phyloP scores from a whole-genome alignment of 306 rosid genomes.

The Acacia confusa region DNA sequence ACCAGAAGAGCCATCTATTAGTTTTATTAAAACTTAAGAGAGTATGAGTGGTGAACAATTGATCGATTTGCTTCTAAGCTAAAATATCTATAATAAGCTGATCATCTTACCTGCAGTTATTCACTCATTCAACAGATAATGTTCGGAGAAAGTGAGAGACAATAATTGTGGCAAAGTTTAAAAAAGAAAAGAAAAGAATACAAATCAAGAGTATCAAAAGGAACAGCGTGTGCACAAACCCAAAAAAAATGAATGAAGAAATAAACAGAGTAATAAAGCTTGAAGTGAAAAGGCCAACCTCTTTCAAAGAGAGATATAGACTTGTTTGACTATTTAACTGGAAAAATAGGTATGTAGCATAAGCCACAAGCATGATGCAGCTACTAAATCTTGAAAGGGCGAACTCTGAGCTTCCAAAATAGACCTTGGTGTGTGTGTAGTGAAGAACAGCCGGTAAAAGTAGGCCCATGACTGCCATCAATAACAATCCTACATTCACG shows the following conservation, averaged over 20 bases:
- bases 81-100: not conserved
- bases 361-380: slow-evolving; percentile 68
- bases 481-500: slow-evolving; percentile 63
- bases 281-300: slow-evolving; percentile 44
- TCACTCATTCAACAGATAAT: slow-evolving; percentile 11
- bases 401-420: slow-evolving; percentile 61
- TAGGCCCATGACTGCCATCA: slow-evolving; percentile 77
- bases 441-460: slow-evolving; percentile 67
- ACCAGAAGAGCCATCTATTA: slow-evolving; percentile 16
- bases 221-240: not conserved
- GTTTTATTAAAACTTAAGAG: not conserved
- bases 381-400: slow-evolving; percentile 71
- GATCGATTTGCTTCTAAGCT: not conserved
- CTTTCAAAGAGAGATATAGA: slow-evolving; percentile 48
- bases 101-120: slow-evolving; percentile 3
- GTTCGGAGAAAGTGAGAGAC: not conserved
- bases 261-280: not conserved
- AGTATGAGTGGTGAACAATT: not conserved
- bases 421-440: slow-evolving; percentile 58
- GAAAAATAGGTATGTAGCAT: slow-evolving; percentile 72
- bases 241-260: not conserved
- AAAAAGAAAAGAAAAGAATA: too few species aligned
- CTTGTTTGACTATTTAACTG: slow-evolving; percentile 57
- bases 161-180: not conserved
- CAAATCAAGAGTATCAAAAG: not conserved